phyloP scores from a whole-genome alignment of 148 eudicot species.

The Nyssa sinensis region DNA sequence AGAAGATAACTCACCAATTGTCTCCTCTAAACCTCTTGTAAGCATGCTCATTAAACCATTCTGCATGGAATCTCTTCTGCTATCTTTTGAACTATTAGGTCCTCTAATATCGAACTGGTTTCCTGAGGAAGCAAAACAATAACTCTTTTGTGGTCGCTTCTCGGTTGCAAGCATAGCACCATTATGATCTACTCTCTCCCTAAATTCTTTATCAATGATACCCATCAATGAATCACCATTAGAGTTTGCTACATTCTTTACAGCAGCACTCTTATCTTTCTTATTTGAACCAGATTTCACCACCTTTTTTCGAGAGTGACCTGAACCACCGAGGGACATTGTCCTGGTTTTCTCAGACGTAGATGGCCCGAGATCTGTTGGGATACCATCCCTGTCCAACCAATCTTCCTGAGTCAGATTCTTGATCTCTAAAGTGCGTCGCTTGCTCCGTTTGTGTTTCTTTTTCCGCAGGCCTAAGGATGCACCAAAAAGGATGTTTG shows the following conservation, averaged over 20 bases:
- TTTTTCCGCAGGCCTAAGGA: constrained; percentile 43
- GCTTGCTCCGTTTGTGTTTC: constrained; percentile 43
- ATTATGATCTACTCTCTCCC: constrained; percentile 23
- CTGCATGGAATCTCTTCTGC: constrained; percentile 19
- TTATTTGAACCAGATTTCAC: constrained; percentile 13
- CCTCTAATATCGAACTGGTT: constrained; percentile 21
- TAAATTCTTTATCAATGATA: constrained; percentile 24
- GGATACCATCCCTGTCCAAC: constrained; percentile 16
- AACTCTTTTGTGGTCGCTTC: constrained; percentile 15
- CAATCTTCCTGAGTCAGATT: constrained; percentile 18
- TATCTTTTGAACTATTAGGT: constrained; percentile 20
- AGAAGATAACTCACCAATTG: constrained; percentile 39
- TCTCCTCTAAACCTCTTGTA: constrained; percentile 48
- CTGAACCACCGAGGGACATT: background rate
- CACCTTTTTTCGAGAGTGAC: constrained; percentile 23
- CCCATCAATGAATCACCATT: constrained; percentile 13
- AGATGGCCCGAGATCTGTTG: constrained; percentile 40
- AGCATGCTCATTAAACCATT: constrained; percentile 41
- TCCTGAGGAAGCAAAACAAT: constrained; percentile 9
- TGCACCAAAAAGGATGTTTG: constrained; percentile 47
- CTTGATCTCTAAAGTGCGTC: constrained; percentile 8
- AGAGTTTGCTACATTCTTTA: constrained; percentile 7
- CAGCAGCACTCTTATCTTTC: constrained; percentile 14
- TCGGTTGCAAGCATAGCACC: constrained; percentile 29
- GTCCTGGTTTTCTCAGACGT: constrained; percentile 31